Evolutionary conservation across 805 yeast species (phyloP).

Genomic region (Sugiyamaella americana): DNA sequence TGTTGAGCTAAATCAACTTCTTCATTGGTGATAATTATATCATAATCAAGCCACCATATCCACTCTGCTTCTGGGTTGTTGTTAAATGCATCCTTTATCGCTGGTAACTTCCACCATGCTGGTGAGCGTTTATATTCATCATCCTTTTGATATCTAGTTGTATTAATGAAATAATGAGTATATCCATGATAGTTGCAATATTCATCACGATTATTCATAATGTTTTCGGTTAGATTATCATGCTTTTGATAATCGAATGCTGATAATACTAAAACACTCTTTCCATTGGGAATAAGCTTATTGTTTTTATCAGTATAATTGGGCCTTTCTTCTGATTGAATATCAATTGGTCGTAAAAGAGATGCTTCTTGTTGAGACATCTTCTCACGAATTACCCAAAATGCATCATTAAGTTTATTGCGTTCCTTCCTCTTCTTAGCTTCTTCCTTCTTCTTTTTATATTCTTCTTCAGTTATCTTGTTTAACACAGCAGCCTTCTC

Average conservation of each 20-base stretch:
- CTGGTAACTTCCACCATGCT: conserved; percentile 33
- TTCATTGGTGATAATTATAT: conserved; percentile 32
- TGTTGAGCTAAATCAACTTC: conserved; percentile 25
- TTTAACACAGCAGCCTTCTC: background rate
- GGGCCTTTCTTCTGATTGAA: background rate
- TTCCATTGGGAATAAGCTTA: background rate
- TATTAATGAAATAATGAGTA: conserved; percentile 26
- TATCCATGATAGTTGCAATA: conserved; percentile 32
- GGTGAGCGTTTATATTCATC: conserved; percentile 7
- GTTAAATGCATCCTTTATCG: conserved; percentile 29
- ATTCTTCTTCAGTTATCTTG: background rate
- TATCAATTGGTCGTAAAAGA: background rate
- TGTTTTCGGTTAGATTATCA: background rate
- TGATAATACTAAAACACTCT: conserved; percentile 1
- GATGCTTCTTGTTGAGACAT: background rate
- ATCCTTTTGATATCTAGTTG: conserved; percentile 19
- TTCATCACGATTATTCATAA: conserved; percentile 26
- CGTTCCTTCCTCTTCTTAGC: background rate
- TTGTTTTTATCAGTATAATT: background rate
- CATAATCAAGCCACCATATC: conserved; percentile 37
- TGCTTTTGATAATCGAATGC: conserved; percentile 5
- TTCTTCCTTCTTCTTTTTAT: background rate
- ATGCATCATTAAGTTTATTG: background rate
- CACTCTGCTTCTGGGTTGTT: conserved; percentile 33
- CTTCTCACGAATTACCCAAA: background rate